A percentile compares a stretch with the other conserved stretches of the same genome.
Evolutionary conservation across 2,329 filamentous ascomycete genomes (phyloP).

Genomic region (Pseudogymnoascus sp.): DNA sequence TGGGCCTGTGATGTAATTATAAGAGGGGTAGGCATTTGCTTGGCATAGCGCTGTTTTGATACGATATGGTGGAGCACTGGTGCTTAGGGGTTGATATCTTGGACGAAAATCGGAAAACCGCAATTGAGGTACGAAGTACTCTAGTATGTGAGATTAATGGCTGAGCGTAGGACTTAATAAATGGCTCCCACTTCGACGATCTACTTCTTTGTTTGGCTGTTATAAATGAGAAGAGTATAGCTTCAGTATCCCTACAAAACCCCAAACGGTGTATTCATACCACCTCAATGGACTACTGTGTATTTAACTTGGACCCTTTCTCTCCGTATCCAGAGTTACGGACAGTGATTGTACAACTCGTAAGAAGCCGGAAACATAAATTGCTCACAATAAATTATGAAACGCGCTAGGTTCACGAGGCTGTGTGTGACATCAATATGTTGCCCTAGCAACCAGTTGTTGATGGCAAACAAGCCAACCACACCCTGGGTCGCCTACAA

Average conservation of each 20-base stretch:
- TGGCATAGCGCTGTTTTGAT: neutral
- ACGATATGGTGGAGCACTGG: neutral
- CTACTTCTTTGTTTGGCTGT: neutral
- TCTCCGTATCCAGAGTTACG: slow-evolving; percentile 7
- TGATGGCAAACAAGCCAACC: slow-evolving; percentile 9
- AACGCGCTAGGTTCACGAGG: neutral
- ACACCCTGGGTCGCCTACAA: slow-evolving; percentile 3
- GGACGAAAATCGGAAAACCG: neutral
- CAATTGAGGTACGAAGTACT: neutral
- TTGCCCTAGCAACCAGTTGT: slow-evolving; percentile 2
- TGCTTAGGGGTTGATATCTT: neutral
- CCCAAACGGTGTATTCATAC: neutral
- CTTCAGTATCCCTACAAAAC: neutral
- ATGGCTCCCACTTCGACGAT: neutral
- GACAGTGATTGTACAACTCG: neutral
- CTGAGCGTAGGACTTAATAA: neutral
- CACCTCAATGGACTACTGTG: neutral
- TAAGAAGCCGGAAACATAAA: slow-evolving; percentile 3
- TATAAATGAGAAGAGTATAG: neutral
- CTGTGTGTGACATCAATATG: neutral
- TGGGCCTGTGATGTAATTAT: neutral
- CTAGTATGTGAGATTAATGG: neutral
- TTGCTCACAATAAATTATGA: slow-evolving; percentile 7
- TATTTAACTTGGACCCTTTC: neutral
- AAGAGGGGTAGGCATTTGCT: neutral